phyloP scores from a whole-genome alignment of 441 rosid species.

The Jatropha podagrica region DNA sequence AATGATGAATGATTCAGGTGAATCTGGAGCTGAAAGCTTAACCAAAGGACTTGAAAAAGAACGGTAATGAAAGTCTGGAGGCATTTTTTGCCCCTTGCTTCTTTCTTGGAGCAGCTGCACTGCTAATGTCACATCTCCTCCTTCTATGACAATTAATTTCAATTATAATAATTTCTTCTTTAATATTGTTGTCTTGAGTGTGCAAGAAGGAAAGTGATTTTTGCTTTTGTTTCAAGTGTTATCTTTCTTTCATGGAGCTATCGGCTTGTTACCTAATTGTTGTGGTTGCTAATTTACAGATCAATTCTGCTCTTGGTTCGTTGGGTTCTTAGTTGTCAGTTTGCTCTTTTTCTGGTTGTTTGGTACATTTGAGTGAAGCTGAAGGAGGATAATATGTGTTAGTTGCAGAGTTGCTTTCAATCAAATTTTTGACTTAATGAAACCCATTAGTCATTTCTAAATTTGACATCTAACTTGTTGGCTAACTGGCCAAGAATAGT shows the following conservation, averaged over 20 bases:
- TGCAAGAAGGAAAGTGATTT: slow-evolving; percentile 46
- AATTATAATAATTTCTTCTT: slow-evolving; percentile 9
- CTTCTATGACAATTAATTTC: slow-evolving; percentile 11
- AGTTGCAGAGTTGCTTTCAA: slow-evolving; percentile 39
- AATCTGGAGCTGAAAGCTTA: slow-evolving; percentile 47
- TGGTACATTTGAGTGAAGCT: slow-evolving; percentile 34
- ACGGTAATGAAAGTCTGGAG: slow-evolving; percentile 57
- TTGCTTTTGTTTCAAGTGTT: slow-evolving; percentile 51
- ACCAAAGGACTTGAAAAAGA: slow-evolving; percentile 43
- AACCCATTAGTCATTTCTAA: not conserved
- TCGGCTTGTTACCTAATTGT: slow-evolving; percentile 38
- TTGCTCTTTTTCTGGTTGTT: slow-evolving; percentile 20
- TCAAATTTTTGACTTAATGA: slow-evolving; percentile 20
- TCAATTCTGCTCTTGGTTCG: slow-evolving; percentile 20
- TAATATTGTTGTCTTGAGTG: slow-evolving; percentile 42
- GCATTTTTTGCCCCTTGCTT: slow-evolving; percentile 43
- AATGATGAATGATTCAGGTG: slow-evolving; percentile 30
- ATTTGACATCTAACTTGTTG: not conserved
- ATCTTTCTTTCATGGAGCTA: slow-evolving; percentile 20
- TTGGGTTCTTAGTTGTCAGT: slow-evolving; percentile 10
- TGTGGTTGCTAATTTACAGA: slow-evolving; percentile 25
- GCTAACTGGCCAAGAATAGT: not conserved
- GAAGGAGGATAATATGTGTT: slow-evolving; percentile 29
- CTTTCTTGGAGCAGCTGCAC: slow-evolving; percentile 16
- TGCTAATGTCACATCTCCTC: slow-evolving; percentile 30